Conservation (phyloP, 208 protist genomes). For the Eutreptiella sp. region DNA sequence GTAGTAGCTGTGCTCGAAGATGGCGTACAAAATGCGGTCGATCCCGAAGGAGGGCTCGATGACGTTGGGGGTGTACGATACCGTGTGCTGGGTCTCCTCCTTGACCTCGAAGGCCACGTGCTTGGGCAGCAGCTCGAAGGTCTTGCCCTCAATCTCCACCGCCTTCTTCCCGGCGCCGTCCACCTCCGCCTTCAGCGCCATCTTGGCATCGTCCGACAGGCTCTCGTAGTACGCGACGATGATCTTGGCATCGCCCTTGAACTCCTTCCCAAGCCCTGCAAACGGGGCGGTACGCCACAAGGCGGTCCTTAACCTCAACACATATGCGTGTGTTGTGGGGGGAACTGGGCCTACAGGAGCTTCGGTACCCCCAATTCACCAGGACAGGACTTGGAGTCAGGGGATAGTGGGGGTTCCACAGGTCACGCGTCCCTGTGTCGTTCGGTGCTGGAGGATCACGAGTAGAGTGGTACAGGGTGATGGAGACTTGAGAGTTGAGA, state of each 20-base stretch:
- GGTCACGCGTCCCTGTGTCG: no score
- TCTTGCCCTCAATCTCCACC: slow-evolving; percentile 45
- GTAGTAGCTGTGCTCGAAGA: slow-evolving; percentile 96
- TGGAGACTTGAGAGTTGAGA: no score
- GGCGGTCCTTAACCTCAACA: no score
- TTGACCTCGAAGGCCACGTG: slow-evolving; percentile 76
- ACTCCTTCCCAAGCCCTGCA: slow-evolving; percentile 83
- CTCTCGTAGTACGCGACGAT: slow-evolving; percentile 72
- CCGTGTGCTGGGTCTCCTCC: slow-evolving; percentile 75
- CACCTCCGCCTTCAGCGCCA: slow-evolving; percentile 48
- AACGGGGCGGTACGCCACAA: no score
- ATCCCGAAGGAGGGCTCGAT: slow-evolving; percentile 99
- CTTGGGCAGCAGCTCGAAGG: slow-evolving; percentile 54
- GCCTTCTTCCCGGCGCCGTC: slow-evolving; percentile 37
- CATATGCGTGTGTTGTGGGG: no score
- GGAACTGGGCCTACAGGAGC: no score
- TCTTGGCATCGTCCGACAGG: slow-evolving; percentile 51
- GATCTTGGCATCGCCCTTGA: slow-evolving; percentile 64
- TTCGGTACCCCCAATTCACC: no score
- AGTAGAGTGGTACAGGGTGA: no score
- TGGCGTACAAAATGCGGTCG: slow-evolving; percentile 92
- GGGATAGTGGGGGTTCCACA: no score
- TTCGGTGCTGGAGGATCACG: no score
- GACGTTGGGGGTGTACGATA: slow-evolving; percentile 88
- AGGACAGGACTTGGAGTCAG: no score